Evolutionary conservation across 2,329 filamentous ascomycete genomes (phyloP).

Genomic region (Aspergillus fijiensis): DNA sequence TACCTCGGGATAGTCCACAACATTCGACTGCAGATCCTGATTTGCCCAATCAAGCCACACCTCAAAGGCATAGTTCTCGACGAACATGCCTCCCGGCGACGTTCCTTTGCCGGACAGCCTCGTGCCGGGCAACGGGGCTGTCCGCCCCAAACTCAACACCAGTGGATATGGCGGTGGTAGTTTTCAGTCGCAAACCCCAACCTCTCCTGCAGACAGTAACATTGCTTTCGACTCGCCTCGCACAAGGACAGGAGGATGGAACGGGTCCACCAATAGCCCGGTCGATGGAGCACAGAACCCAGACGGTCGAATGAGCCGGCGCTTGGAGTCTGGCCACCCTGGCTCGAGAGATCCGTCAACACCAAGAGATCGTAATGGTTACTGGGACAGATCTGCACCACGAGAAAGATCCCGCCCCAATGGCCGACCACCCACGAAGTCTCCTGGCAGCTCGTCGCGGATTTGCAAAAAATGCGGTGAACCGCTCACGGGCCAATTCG

Average conservation of each 20-base stretch:
- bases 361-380: conserved; percentile 29
- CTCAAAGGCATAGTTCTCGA: conserved; percentile 20
- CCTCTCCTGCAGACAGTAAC: conserved; percentile 40
- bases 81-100: conserved; percentile 45
- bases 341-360: conserved; percentile 25
- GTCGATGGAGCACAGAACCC: conserved; percentile 29
- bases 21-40: background rate
- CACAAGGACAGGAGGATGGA: conserved; percentile 29
- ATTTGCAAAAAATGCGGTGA: conserved; percentile 83
- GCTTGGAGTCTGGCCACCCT: conserved; percentile 29
- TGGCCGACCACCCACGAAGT: conserved; percentile 38
- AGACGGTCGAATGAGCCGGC: conserved; percentile 32
- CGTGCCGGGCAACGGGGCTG: conserved; percentile 43
- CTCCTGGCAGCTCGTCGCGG: conserved; percentile 46
- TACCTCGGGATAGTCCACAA: background rate
- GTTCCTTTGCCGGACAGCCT: conserved; percentile 42
- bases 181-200: conserved; percentile 41
- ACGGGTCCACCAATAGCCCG: conserved; percentile 19
- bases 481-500: conserved; percentile 89
- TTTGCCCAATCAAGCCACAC: background rate
- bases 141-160: conserved; percentile 38
- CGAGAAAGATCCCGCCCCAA: conserved; percentile 39
- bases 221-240: conserved; percentile 38
- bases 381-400: conserved; percentile 34
- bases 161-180: conserved; percentile 34